Conservation (phyloP, 371 early-diverging fungal genomes). For the Mortierella sp. region DNA sequence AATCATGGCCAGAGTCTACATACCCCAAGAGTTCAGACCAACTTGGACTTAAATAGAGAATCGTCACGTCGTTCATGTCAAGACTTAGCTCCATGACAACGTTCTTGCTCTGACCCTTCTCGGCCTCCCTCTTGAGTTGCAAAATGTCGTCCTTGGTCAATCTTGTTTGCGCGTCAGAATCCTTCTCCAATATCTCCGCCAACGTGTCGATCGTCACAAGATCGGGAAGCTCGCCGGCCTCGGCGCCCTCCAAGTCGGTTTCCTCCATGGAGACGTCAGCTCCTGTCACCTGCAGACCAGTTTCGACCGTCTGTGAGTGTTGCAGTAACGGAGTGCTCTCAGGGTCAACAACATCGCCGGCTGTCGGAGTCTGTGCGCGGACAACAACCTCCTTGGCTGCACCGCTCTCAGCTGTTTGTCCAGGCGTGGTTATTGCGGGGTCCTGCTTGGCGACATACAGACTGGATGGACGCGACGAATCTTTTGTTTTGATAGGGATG, state of each 20-base stretch:
- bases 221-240: slow-evolving; percentile 11
- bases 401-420: not conserved
- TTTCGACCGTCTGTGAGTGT: not conserved
- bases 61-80: slow-evolving; percentile 52
- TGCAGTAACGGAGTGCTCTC: not conserved
- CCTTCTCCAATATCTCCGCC: slow-evolving; percentile 36
- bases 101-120: slow-evolving; percentile 70
- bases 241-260: not conserved
- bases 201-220: slow-evolving; percentile 35
- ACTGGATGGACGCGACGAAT: slow-evolving; percentile 42
- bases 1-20: slow-evolving; percentile 1
- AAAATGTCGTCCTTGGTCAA: slow-evolving; percentile 55
- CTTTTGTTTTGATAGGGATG: slow-evolving; percentile 37
- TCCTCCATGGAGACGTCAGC: slow-evolving; percentile 1
- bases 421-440: not conserved
- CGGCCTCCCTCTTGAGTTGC: slow-evolving; percentile 66
- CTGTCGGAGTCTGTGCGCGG: not conserved
- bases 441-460: slow-evolving; percentile 25
- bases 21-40: slow-evolving; percentile 74
- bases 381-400: not conserved
- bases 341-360: not conserved
- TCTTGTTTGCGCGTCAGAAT: slow-evolving; percentile 28
- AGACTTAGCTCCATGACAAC: slow-evolving; percentile 75
- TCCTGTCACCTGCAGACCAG: not conserved
- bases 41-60: slow-evolving; percentile 73